Percentiles rank a stretch among this genome's conserved stretches.
phyloP scores from a whole-genome alignment of 2,329 filamentous ascomycete species.

The Aspergillus sp. region DNA sequence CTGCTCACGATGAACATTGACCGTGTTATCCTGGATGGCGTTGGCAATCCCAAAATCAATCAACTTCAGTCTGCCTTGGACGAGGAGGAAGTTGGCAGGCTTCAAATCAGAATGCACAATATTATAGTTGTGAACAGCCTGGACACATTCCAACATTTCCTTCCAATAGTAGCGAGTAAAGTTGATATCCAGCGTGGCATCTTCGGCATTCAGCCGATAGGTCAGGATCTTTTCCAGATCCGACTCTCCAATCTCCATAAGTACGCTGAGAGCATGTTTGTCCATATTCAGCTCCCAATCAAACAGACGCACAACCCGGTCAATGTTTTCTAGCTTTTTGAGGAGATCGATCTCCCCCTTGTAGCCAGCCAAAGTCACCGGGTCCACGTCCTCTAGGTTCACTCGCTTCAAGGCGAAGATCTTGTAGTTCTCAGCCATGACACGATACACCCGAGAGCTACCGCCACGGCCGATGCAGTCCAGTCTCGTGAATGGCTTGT shows the following conservation, averaged over 20 bases:
- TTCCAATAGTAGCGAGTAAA: slow-evolving; percentile 99
- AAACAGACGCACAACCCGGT: slow-evolving; percentile 84
- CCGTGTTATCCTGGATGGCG: slow-evolving; percentile 93
- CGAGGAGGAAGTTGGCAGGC: slow-evolving; percentile 93
- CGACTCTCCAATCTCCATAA: slow-evolving; percentile 97
- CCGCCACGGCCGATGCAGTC: slow-evolving; percentile 90
- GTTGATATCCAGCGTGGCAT: slow-evolving; percentile 76
- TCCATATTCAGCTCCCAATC: slow-evolving; percentile 94
- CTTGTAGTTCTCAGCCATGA: slow-evolving; percentile 95
- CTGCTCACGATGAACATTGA: slow-evolving; percentile 94
- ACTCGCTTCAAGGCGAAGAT: slow-evolving; percentile 94
- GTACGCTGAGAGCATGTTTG: slow-evolving; percentile 81
- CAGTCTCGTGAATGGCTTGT: slow-evolving; percentile 83
- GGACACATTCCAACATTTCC: slow-evolving; percentile 96
- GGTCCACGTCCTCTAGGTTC: slow-evolving; percentile 84
- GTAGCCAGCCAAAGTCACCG: slow-evolving; percentile 77
- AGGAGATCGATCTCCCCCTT: slow-evolving; percentile 95
- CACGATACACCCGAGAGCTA: slow-evolving; percentile 90
- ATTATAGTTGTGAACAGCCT: slow-evolving; percentile 82
- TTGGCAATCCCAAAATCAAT: slow-evolving; percentile 99
- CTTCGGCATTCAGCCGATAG: slow-evolving; percentile 67
- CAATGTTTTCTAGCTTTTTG: slow-evolving; percentile 75
- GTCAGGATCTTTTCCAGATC: slow-evolving; percentile 86
- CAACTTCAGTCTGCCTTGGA: slow-evolving; percentile 85
- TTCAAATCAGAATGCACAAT: slow-evolving; percentile 98